Conservation (phyloP, 1,139 yeast genomes). For the Debaryomyces sp. region DNA sequence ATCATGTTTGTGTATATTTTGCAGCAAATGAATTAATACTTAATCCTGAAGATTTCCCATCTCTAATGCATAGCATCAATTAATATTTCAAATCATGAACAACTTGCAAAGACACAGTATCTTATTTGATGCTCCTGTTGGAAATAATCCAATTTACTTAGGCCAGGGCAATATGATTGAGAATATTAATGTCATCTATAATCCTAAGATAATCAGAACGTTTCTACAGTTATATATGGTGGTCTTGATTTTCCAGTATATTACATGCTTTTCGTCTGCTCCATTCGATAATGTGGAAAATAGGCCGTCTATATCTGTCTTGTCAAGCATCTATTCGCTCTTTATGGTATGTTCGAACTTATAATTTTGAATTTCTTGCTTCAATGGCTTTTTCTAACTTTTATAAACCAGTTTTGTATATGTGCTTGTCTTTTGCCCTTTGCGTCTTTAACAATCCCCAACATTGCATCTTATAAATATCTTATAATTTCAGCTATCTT, state of each 20-base stretch:
- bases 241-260: constrained; percentile 38
- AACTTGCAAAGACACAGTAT: constrained; percentile 18
- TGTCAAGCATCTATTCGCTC: constrained; percentile 31
- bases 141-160: constrained; percentile 25
- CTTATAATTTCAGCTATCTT: constrained; percentile 15
- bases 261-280: constrained; percentile 40
- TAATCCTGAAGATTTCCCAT: not conserved
- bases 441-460: constrained; percentile 24
- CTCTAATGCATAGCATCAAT: not conserved
- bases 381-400: constrained; percentile 9
- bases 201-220: constrained; percentile 18
- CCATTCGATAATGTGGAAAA: constrained; percentile 48
- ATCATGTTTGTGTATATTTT: constrained; percentile 5
- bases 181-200: constrained; percentile 25
- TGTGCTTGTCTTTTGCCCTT: constrained; percentile 25
- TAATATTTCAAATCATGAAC: constrained; percentile 6
- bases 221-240: constrained; percentile 31
- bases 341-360: constrained; percentile 28
- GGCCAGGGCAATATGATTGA: constrained; percentile 21
- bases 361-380: not conserved
- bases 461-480: constrained; percentile 19
- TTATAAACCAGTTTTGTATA: constrained; percentile 25
- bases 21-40: not conserved
- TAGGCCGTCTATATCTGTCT: constrained; percentile 34
- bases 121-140: constrained; percentile 22